Base-by-base conservation (phyloP, 805 yeast species). In the Pichia gijzeniarum region DNA sequence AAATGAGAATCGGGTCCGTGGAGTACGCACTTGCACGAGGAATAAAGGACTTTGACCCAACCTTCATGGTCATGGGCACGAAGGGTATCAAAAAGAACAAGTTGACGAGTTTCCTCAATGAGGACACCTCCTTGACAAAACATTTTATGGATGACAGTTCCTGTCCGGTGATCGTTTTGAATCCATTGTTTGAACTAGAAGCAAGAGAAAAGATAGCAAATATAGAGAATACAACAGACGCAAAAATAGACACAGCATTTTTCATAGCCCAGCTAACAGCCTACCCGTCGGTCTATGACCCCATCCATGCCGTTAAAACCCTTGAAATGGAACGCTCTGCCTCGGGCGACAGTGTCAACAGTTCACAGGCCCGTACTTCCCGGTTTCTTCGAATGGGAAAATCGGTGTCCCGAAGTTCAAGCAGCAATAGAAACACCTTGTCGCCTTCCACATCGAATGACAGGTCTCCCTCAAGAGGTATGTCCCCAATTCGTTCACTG, bases 111-210 rank as follows among this genome's bases (percentile, higher is more conserved):
- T 59, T 70, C 4, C 49, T 72, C 39, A 56, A 56, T 16, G 52
- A 62, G 7, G 72, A 76, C 0, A 72, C 73, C 32, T 68, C 75
- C 2, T 61, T 74, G 56, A 71, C 76, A 3, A 73, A 73, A 48
- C 68, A 70, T 49, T 73, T 72, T 52, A 54, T 74, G n/a, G 72
- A 71, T 47, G 69, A 66, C 44, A 68, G 74, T 7, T 65, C 65
- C 1, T 63, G 74, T 6, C 78, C 78, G 0, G 74, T 72, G 2
- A 59, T 71, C 33, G 72, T 73, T 3, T 72, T 73, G 27, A 66
- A 68, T 30, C 74, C 74, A 10, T 51, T 54, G 25, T 63, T 62
- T 41, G 42, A 44, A 12, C 31, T 18, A n/a, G 5, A 35, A 20
- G 16, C 31, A n/a, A 18, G 16, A 16, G 20, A 35, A n/a, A 18